Base-by-base conservation (phyloP, 768 basidiomycete genomes). In the Russula vinacea region DNA sequence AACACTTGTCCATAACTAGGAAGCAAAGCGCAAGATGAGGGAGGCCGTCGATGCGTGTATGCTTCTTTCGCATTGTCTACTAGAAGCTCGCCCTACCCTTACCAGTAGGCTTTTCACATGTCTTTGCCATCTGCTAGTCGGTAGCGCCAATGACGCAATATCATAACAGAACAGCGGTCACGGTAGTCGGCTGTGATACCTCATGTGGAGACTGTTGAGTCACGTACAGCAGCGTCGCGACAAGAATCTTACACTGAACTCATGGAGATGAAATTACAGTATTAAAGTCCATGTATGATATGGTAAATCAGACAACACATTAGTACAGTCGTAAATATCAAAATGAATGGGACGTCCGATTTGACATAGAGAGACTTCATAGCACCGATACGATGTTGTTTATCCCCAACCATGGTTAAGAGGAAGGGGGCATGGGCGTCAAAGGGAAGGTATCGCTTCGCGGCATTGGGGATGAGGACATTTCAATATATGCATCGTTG, bases 101-200 rank as follows among this genome's bases (percentile, higher is more conserved):
- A 76, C 77, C 24, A 84, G 80, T 29, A 84, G 72, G 26, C 83
- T 80, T 60, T 83, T 81, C 33, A 90, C 75, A 66, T 81, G 83
- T n/a, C 16, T 16, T 88, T 29, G 2, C n/a, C n/a, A n/a, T 80
- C 80, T 87, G 83, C 89, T 92, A 22, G 29, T 29, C 29, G 29
- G 29, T 5, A 29, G 29, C 29, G 29, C 29, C 29, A 29, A 29
- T 29, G 29, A 29, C 29, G 29, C 29, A 29, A 29, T 5, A 29
- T 29, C 29, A 29, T 29, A 29, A 29, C 29, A 5, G 5, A 29
- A 29, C 29, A 29, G 29, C 5, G 29, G n/a, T n/a, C n/a, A n/a
- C n/a, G n/a, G 29, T 29, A 29, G 29, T 29, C 29, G 2, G 2
- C 29, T 5, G 29, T 29, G 29, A 29, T 29, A 29, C 29, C 5